phyloP scores from a whole-genome alignment of 257 asterid species.

The Primulina huaijiensis region DNA sequence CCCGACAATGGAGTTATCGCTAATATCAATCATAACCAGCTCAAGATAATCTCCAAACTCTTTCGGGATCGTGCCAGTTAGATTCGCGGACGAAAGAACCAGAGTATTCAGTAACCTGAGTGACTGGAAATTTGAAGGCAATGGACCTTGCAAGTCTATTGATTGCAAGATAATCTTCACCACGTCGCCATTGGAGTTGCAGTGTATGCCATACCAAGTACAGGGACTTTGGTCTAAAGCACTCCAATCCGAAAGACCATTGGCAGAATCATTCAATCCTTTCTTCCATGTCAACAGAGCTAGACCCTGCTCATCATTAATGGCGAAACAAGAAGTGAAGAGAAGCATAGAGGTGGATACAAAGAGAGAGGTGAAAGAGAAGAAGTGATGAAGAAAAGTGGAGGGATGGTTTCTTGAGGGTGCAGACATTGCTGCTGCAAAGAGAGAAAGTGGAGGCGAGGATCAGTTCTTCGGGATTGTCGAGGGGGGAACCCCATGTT shows the following conservation, averaged over 20 bases:
- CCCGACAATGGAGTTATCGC: constrained; percentile 71
- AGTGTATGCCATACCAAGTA: constrained; percentile 68
- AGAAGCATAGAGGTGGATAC: constrained; percentile 28
- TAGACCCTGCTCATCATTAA: constrained; percentile 52
- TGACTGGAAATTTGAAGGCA: constrained; percentile 68
- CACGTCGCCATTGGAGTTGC: constrained; percentile 59
- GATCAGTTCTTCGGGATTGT: constrained; percentile 55
- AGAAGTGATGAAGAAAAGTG: constrained; percentile 15
- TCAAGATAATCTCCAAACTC: constrained; percentile 63
- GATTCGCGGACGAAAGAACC: constrained; percentile 66
- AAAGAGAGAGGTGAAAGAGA: constrained; percentile 11
- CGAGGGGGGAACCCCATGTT: constrained; percentile 65
- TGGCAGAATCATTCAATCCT: constrained; percentile 40
- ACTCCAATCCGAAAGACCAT: constrained; percentile 57
- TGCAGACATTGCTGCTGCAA: constrained; percentile 65
- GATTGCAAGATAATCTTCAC: constrained; percentile 51
- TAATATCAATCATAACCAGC: constrained; percentile 52
- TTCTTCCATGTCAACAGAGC: constrained; percentile 74
- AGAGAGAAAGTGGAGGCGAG: constrained; percentile 25
- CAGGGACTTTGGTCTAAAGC: constrained; percentile 56
- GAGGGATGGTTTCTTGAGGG: constrained; percentile 32
- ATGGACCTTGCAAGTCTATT: constrained; percentile 70
- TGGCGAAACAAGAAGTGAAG: constrained; percentile 38
- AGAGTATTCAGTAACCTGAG: constrained; percentile 56
- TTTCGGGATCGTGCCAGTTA: constrained; percentile 71